These are phyloP conservation scores for Geosmithia morbida DNA, from an alignment of 2,329 filamentous ascomycete species.

Conservation along the genomic window DNA sequence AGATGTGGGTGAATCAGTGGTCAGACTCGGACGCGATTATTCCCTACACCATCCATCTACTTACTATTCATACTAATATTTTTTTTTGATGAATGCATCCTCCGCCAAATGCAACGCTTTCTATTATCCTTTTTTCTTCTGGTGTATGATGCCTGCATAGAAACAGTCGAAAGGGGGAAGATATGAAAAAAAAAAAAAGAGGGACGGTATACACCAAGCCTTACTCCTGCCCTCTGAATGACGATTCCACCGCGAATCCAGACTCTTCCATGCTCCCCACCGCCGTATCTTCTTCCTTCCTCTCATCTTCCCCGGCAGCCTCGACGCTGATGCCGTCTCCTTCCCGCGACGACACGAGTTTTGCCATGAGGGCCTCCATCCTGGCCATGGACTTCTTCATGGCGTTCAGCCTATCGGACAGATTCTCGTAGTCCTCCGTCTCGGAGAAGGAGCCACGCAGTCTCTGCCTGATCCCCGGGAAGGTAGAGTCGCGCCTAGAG, in stretches of 20 bases:
- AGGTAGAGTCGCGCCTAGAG: slow-evolving; percentile 41
- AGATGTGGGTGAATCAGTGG: too few species aligned
- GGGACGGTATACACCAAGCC: not conserved
- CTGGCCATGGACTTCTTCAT: slow-evolving; percentile 35
- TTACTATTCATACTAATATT: too few species aligned
- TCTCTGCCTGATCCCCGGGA: slow-evolving; percentile 32
- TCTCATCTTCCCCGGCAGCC: slow-evolving; percentile 7
- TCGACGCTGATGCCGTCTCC: slow-evolving; percentile 11
- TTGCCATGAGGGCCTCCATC: slow-evolving; percentile 31
- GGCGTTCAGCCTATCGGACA: slow-evolving; percentile 27
- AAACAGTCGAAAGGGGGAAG: too few species aligned
- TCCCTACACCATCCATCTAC: too few species aligned
- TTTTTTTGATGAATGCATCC: too few species aligned
- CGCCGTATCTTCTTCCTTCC: slow-evolving; percentile 9
- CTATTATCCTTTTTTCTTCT: not conserved
- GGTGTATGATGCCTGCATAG: not conserved
- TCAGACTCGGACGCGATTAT: too few species aligned
- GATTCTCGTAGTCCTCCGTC: slow-evolving; percentile 26
- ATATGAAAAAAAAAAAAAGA: too few species aligned
- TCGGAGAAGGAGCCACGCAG: slow-evolving; percentile 33
- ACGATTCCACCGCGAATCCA: slow-evolving; percentile 14
- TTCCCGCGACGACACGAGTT: slow-evolving; percentile 13
- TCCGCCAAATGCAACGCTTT: not conserved
- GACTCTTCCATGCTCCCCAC: slow-evolving; percentile 8
- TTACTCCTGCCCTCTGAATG: slow-evolving; percentile 8